A percentile compares a stretch with the other conserved stretches of the same genome.
Conservation (phyloP, 2,329 filamentous ascomycete species). For the Rhytidhysteron rufulum region DNA sequence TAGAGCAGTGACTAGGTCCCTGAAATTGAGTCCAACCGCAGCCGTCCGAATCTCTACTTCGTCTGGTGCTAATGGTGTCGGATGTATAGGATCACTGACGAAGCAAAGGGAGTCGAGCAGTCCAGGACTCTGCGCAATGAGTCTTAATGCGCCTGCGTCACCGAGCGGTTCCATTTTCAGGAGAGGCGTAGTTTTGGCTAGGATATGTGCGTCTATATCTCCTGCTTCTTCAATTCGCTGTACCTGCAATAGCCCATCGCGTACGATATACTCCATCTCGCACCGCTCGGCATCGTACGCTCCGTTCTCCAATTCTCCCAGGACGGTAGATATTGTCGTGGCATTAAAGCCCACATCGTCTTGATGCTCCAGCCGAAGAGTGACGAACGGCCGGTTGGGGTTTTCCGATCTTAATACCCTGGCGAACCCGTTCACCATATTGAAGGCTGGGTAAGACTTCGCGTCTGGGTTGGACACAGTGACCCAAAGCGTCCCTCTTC, state of each 20-base stretch:
- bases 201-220: not conserved
- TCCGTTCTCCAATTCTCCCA: too few relatives aligned
- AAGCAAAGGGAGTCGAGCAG: not conserved
- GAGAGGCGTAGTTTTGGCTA: not conserved
- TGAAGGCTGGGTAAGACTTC: not conserved
- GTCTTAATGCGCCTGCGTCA: not conserved
- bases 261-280: not conserved
- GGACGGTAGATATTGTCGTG: too few relatives aligned
- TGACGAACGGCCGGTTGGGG: not conserved
- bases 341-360: too few relatives aligned
- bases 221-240: not conserved
- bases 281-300: too few relatives aligned
- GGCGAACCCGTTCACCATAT: not conserved
- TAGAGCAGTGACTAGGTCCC: not conserved
- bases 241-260: not conserved
- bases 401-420: not conserved
- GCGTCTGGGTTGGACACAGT: not conserved
- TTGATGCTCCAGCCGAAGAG: not conserved
- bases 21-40: not conserved
- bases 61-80: not conserved
- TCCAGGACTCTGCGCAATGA: not conserved
- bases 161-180: not conserved
- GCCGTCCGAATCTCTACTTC: conserved; percentile 12
- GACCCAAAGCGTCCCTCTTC: not conserved
- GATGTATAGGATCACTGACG: not conserved